A percentile compares a stretch with the other conserved stretches of the same genome.
Conservation (phyloP, 2,329 filamentous ascomycete genomes). For the Aspergillus sp. region DNA sequence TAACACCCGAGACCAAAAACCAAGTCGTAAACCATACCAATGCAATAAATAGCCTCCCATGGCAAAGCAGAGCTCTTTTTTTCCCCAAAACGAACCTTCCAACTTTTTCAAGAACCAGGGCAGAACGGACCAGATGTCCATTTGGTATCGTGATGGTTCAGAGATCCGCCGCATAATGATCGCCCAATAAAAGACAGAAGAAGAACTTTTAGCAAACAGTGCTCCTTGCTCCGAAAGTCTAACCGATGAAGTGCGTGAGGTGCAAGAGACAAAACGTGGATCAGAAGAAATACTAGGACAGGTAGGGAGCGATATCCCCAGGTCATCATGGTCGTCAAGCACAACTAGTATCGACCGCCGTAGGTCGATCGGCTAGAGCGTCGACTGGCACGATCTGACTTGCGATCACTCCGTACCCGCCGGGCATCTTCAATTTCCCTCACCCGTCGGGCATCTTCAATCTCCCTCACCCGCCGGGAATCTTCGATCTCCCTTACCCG, state of each 20-base stretch:
- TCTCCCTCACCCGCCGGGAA: conserved; percentile 30
- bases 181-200: conserved; percentile 18
- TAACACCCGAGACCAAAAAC: conserved; percentile 17
- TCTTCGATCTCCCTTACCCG: conserved; percentile 34
- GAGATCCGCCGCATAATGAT: conserved; percentile 13
- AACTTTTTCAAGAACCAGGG: conserved; percentile 17
- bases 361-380: conserved; percentile 44
- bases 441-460: conserved; percentile 36
- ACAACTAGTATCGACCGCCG: conserved; percentile 26
- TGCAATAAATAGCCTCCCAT: conserved; percentile 24
- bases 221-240: conserved; percentile 4
- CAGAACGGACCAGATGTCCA: not conserved
- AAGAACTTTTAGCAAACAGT: conserved; percentile 12
- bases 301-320: not conserved
- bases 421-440: conserved; percentile 33
- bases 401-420: conserved; percentile 36
- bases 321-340: not conserved
- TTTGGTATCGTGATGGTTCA: conserved; percentile 8
- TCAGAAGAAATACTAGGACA: conserved; percentile 1
- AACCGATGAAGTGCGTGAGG: not conserved
- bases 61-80: conserved; percentile 9
- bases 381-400: conserved; percentile 41
- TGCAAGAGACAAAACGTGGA: not conserved
- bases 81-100: conserved; percentile 12
- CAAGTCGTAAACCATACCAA: conserved; percentile 17